Evolutionary conservation across 2,329 filamentous ascomycete species (phyloP), one percentile per base, ranked within the genome.

Genomic region (Arthrobotrys entomopaga): DNA sequence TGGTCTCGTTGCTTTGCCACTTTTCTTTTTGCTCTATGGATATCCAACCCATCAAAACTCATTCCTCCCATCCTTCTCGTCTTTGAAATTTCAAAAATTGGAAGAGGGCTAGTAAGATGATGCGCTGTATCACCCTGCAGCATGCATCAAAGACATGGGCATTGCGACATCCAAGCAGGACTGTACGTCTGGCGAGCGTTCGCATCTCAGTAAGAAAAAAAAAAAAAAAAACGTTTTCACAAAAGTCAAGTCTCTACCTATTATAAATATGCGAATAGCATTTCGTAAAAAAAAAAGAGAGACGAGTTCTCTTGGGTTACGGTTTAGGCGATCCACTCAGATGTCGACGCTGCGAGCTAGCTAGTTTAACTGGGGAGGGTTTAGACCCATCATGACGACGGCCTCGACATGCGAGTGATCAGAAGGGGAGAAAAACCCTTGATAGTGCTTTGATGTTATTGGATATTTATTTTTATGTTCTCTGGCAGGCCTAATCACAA

Each of bases 161-260:
- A 74, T 74, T 74, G 70, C 70, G 70, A 74, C 70, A 74, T 67
- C 67, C 63, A 59, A 38, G 63, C 67, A 65, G 67, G 54, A 66
- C 57, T 56, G 49, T 19, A 26, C 24, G 24, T 26, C 7, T 10
- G 10, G 29, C 65, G 59, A 60, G 50, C 57, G n/a, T 43, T 48
- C 43, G 22, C 22, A 48, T 24, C 34, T 48, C n/a, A 5, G 22
- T 10, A 34, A 34, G 29, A 10, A 10, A 26, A 5, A 34, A 34
- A 8, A 8, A 8, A 34, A 34, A 34, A 8, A 34, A 34, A 2
- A 2, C 29, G 29, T 7, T 34, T 34, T 34, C 29, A 34, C 29
- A 34, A n/a, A n/a, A 2, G 29, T 34, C 29, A 10, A 38, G 53
- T 59, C 59, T 69, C 56, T 49, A 69, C 56, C 49, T 54, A 6